These are phyloP conservation scores for Leishmania tarentolae DNA, from an alignment of 208 protist genomes.

Conservation along the genomic window DNA sequence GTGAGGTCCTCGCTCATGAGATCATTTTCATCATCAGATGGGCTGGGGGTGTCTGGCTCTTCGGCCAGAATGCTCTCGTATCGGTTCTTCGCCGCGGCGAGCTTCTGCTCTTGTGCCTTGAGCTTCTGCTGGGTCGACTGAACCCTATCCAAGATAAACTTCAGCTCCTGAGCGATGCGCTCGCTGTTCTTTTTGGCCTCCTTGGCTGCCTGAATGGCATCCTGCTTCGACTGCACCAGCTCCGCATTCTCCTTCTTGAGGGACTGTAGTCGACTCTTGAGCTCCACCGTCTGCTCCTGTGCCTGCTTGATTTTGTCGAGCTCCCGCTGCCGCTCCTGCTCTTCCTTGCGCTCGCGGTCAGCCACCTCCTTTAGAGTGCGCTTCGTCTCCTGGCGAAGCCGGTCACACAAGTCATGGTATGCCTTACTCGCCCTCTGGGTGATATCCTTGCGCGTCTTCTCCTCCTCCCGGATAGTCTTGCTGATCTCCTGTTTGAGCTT, in stretches of 20 bases:
- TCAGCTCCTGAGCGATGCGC: slow-evolving; percentile 59
- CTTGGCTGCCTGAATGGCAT: slow-evolving; percentile 59
- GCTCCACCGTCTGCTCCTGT: slow-evolving; percentile 72
- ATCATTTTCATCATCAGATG: slow-evolving; percentile 59
- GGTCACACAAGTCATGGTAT: slow-evolving; percentile 76
- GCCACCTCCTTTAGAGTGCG: slow-evolving; percentile 70
- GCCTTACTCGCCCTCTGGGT: slow-evolving; percentile 58
- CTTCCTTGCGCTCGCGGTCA: slow-evolving; percentile 78
- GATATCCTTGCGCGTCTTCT: slow-evolving; percentile 86
- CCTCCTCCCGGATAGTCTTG: slow-evolving; percentile 82
- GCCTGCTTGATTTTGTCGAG: slow-evolving; percentile 79
- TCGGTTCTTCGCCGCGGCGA: slow-evolving; percentile 39
- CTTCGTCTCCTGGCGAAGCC: slow-evolving; percentile 73
- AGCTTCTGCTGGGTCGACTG: slow-evolving; percentile 53
- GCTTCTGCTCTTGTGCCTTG: slow-evolving; percentile 66
- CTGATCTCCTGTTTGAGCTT: slow-evolving; percentile 81
- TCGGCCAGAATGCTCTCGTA: slow-evolving; percentile 46
- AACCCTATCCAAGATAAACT: slow-evolving; percentile 53
- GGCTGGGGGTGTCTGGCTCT: slow-evolving; percentile 46
- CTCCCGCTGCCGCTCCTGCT: slow-evolving; percentile 78
- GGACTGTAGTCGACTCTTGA: slow-evolving; percentile 62
- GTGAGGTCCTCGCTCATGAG: slow-evolving; percentile 61
- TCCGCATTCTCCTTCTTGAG: slow-evolving; percentile 65
- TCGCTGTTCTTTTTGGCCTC: slow-evolving; percentile 64
- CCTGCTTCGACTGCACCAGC: slow-evolving; percentile 61